These are phyloP conservation scores for Vitis labrusca DNA, from an alignment of 164 flowering plant species.

Conservation along the genomic window DNA sequence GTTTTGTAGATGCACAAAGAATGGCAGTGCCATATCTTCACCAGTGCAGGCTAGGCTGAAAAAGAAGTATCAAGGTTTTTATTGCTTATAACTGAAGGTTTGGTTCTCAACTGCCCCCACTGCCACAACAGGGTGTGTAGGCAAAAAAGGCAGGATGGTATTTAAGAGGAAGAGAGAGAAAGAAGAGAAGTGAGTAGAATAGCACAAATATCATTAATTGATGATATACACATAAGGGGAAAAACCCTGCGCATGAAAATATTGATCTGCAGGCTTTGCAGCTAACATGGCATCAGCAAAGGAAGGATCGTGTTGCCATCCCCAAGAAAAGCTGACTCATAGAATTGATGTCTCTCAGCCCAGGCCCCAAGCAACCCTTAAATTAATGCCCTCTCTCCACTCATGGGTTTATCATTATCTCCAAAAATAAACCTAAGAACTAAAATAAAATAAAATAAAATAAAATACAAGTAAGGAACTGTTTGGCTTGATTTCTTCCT, in stretches of 20 bases:
- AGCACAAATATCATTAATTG: background rate
- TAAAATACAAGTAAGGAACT: background rate
- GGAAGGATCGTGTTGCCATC: background rate
- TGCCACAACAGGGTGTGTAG: no score
- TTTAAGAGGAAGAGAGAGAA: no score
- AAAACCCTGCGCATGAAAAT: no score
- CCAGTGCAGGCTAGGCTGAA: no score
- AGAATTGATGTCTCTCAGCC: background rate
- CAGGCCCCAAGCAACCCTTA: background rate
- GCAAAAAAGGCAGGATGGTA: no score
- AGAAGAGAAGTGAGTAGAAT: no score
- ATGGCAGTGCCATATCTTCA: no score
- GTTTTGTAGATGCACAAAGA: no score
- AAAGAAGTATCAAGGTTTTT: no score
- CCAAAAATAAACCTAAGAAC: background rate
- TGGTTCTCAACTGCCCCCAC: no score
- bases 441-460: no score
- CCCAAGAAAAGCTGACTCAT: slow-evolving; percentile 11
- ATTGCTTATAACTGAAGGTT: no score
- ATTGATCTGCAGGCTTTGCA: background rate
- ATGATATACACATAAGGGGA: background rate
- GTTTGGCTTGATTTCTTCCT: background rate
- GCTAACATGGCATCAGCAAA: slow-evolving; percentile 4
- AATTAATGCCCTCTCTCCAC: slow-evolving; percentile 3
- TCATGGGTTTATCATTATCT: slow-evolving; percentile 1